These are phyloP conservation scores for Fraxinus americana DNA, from an alignment of 257 asterid species.

Conservation along the genomic window DNA sequence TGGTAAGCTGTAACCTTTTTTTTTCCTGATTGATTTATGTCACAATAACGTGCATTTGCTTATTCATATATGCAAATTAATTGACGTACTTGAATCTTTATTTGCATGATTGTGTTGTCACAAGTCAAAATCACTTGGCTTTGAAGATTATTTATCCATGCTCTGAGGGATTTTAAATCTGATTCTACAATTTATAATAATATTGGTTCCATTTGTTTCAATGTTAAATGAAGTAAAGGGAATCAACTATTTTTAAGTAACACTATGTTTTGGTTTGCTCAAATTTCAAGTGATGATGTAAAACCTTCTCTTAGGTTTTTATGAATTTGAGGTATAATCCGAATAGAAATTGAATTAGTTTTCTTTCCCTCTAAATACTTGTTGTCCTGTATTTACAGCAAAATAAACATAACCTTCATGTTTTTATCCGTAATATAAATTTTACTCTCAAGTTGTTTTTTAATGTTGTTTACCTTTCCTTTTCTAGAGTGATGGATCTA, in stretches of 20 bases:
- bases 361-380: not conserved
- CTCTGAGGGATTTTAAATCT: not conserved
- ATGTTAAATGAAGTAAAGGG: not conserved
- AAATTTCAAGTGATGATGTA: not conserved
- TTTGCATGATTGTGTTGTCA: not conserved
- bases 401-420: constrained; percentile 2
- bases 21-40: not conserved
- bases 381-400: constrained; percentile 19
- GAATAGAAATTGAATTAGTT: not conserved
- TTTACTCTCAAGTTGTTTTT: not conserved
- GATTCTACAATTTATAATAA: not conserved
- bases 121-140: not conserved
- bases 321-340: not conserved
- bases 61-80: not conserved
- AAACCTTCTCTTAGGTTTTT: not conserved
- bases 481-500: constrained; percentile 87
- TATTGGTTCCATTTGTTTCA: not conserved
- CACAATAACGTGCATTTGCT: not conserved
- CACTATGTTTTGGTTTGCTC: not conserved
- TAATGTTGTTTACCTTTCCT: constrained; percentile 18
- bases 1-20: not conserved
- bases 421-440: not conserved
- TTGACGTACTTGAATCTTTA: not conserved
- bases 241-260: not conserved
- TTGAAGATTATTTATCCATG: not conserved